Evolutionary conservation across 352 stramenopile species (phyloP).

Genomic region (Ophiocytium majus): DNA sequence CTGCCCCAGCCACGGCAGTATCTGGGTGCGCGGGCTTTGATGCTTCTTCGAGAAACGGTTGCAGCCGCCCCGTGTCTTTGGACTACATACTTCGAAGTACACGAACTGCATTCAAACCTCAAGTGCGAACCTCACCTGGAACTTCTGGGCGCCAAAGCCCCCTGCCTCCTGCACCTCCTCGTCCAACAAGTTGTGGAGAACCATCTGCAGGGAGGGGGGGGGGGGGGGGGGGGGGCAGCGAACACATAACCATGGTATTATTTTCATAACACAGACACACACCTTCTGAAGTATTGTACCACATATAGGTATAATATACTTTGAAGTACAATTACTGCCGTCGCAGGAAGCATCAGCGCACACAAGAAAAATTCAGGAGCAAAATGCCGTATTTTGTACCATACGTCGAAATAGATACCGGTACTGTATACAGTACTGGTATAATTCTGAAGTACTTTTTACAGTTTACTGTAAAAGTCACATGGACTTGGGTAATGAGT

Average conservation of each 20-base stretch:
- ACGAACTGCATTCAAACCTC: neutral
- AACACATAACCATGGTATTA: no score
- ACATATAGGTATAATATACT: neutral
- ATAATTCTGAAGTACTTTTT: neutral
- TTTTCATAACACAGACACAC: neutral
- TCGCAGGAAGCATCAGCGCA: neutral
- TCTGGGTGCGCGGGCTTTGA: neutral
- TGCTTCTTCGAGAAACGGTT: neutral
- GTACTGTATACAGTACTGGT: no score
- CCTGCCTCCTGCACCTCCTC: neutral
- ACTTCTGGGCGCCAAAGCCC: neutral
- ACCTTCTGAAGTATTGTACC: neutral
- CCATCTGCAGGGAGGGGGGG: neutral
- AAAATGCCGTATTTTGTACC: neutral
- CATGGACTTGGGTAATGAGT: neutral
- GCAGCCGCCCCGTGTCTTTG: no score
- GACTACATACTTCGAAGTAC: no score
- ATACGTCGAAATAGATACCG: neutral
- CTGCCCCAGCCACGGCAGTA: no score
- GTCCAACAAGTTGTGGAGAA: neutral
- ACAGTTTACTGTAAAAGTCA: neutral
- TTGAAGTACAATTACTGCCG: neutral
- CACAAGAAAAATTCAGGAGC: neutral
- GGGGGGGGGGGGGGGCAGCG: no score
- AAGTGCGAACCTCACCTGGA: neutral